phyloP scores from a whole-genome alignment of 2,329 filamentous ascomycete species.

The Allantophomopsis lycopodina region DNA sequence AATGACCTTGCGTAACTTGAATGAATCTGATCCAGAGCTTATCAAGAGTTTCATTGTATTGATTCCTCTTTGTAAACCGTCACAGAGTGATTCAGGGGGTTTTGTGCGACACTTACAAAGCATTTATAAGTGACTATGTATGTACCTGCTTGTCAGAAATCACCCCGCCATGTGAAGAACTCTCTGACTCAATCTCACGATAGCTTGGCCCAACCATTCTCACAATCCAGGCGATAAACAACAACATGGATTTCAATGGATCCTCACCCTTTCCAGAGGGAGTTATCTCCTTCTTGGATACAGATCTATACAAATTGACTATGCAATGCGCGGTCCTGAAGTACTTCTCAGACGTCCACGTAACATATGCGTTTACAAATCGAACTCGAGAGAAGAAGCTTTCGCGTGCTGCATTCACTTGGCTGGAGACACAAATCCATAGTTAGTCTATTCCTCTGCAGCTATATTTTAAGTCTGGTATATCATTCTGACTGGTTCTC shows the following conservation, averaged over 20 bases:
- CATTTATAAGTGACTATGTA: no score
- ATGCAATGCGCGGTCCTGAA: constrained; percentile 97
- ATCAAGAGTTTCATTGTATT: no score
- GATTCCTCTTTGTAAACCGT: no score
- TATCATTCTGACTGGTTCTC: neutral
- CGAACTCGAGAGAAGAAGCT: constrained; percentile 89
- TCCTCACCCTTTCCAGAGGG: constrained; percentile 58
- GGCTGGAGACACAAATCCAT: constrained; percentile 72
- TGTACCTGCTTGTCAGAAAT: no score
- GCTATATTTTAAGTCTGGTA: neutral
- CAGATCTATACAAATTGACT: constrained; percentile 77
- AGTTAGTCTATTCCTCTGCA: constrained; percentile 34
- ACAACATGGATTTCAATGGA: constrained; percentile 49
- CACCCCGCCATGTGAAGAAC: no score
- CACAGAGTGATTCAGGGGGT: no score
- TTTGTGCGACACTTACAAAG: no score
- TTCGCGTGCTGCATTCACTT: constrained; percentile 67
- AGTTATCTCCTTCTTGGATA: constrained; percentile 72
- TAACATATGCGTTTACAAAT: constrained; percentile 91
- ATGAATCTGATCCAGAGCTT: no score
- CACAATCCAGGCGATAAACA: no score
- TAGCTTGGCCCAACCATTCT: neutral
- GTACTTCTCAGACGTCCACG: constrained; percentile 70
- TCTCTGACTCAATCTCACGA: no score
- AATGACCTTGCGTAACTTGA: no score